phyloP scores from a whole-genome alignment of 2,329 filamentous ascomycete species.

The Neofusicoccum laricinum region DNA sequence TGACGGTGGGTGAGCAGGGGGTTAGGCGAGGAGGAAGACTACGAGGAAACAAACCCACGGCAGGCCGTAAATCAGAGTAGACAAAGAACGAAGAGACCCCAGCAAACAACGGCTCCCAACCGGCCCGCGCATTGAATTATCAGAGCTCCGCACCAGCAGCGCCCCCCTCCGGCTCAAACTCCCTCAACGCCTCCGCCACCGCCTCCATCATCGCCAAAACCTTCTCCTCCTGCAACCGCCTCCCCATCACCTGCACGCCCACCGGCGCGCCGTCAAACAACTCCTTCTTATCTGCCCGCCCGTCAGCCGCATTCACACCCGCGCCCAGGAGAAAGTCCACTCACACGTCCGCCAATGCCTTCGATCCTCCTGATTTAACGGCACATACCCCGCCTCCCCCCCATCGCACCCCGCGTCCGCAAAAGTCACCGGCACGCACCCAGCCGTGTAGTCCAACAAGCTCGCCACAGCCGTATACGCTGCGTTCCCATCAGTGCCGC shows the following conservation, averaged over 20 bases:
- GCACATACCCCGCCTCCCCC: neutral
- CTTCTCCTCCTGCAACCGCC: constrained; percentile 24
- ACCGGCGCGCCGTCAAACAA: constrained; percentile 22
- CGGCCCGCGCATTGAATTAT: too few relatives aligned
- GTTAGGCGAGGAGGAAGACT: too few relatives aligned
- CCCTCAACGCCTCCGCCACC: neutral
- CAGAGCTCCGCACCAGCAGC: too few relatives aligned
- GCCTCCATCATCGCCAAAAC: constrained; percentile 20
- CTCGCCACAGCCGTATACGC: constrained; percentile 2
- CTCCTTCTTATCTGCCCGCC: constrained; percentile 18
- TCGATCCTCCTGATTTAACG: neutral
- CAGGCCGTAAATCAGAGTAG: too few relatives aligned
- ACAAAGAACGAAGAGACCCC: too few relatives aligned
- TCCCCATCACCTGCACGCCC: constrained; percentile 24
- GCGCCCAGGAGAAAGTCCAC: neutral
- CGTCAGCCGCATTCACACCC: neutral
- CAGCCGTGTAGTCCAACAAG: neutral
- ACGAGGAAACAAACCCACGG: too few relatives aligned
- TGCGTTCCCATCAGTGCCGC: too few relatives aligned
- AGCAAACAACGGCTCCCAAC: too few relatives aligned
- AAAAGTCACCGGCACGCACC: constrained; percentile 3
- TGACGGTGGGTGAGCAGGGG: too few relatives aligned
- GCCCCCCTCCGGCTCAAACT: too few relatives aligned
- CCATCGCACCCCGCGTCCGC: neutral
- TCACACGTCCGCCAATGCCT: neutral